Evolutionary conservation across 768 basidiomycete species (phyloP), one percentile per base, ranked within the genome.

Genomic region (Cubamyces lactineus): DNA sequence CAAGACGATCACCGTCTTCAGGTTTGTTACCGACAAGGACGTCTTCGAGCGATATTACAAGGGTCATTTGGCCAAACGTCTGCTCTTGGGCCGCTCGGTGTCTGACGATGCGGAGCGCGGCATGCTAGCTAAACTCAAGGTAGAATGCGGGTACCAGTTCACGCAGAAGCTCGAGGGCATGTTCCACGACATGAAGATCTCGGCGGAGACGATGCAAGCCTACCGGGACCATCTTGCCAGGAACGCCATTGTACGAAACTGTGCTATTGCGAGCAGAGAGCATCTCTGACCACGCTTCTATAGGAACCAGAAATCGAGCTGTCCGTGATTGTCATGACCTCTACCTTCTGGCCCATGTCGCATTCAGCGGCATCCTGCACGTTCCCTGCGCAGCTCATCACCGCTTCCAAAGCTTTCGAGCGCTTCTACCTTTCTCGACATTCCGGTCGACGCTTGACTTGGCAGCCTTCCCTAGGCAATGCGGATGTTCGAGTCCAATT

Each of bases 11-110:
- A 92, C 88, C 1, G 85, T 98, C 28, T 99, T 99, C 84, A 85
- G 96, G 51, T 99, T 87, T 77, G 81, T 98, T 59, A 82, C 86
- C 1, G 96, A 98, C 75, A 98, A 98, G 76, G 97, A 99, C 71
- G 85, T 94, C 15, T 99, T 99, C 72, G 97, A 99, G 74, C 85
- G 92, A 38, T 98, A 98, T 74, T 99, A 99, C 80, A 98, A 98
- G 76, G 83, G 82, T 16, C 97, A 98, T 73, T 87, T 99, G 30
- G 93, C 96, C 5, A 93, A 95, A 72, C 92, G 97, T 38, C 82
- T 99, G 12, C 82, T 98, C 30, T 83, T 85, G 28, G 86, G 85
- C 11, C 88, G 96, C 17, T 96, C 94, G 19, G 86, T 96, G 7
- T 97, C 95, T 0, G 97, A 99, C 68, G 97, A 99, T 74, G 96